Percentiles rank a stretch among this genome's conserved stretches.
Conservation (phyloP, 495 filamentous ascomycete genomes). For the Amorphotheca resinae region DNA sequence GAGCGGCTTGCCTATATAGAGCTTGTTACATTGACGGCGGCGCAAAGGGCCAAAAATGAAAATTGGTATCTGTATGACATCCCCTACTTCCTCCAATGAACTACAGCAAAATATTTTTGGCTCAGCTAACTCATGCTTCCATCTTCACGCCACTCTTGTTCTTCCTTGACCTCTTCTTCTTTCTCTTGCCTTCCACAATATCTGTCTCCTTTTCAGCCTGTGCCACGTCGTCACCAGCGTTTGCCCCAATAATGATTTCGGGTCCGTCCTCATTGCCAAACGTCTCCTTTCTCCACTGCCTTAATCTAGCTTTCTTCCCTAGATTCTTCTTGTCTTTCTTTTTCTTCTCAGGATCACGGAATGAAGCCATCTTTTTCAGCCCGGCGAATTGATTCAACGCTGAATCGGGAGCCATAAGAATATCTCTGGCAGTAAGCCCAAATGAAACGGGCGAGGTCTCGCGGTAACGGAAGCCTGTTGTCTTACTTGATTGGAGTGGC, state of each 20-base stretch:
- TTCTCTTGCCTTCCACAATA: conserved; percentile 21
- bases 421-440: conserved; percentile 79
- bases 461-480: conserved; percentile 70
- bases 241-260: conserved; percentile 15
- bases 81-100: too few relatives aligned
- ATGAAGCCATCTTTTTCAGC: conserved; percentile 85
- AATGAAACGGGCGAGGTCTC: conserved; percentile 85
- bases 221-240: background rate
- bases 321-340: conserved; percentile 71
- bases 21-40: too few relatives aligned
- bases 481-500: conserved; percentile 35
- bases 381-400: conserved; percentile 85
- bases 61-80: too few relatives aligned
- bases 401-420: conserved; percentile 74
- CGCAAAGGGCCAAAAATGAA: too few relatives aligned
- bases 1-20: too few relatives aligned
- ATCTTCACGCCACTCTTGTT: too few relatives aligned
- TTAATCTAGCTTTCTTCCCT: conserved; percentile 79
- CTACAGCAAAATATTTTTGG: too few relatives aligned
- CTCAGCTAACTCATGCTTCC: too few relatives aligned
- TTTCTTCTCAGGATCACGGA: conserved; percentile 82
- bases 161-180: conserved; percentile 25
- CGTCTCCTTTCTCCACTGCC: conserved; percentile 84
- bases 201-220: conserved; percentile 5
- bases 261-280: conserved; percentile 69